Conservation (phyloP, 1,139 yeast species). For the Yamadazyma diddensiae region DNA sequence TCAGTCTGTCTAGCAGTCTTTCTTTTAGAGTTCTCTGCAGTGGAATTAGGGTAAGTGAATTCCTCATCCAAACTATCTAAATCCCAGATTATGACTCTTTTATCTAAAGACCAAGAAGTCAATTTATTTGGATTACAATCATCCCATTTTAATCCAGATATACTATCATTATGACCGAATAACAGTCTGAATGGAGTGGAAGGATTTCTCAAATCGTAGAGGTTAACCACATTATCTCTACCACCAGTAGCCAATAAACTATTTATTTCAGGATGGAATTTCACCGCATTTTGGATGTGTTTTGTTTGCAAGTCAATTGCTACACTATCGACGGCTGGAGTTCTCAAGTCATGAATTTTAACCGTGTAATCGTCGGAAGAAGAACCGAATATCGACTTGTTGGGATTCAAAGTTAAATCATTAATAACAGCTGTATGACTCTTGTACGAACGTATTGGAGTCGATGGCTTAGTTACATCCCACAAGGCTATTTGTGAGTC, state of each 20-base stretch:
- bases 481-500: constrained; percentile 69
- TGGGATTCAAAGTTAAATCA: constrained; percentile 48
- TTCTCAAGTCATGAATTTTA: constrained; percentile 64
- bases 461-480: constrained; percentile 48
- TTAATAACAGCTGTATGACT: constrained; percentile 53
- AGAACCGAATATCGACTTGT: constrained; percentile 55
- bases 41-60: constrained; percentile 31
- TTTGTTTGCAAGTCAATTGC: constrained; percentile 42
- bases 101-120: constrained; percentile 50
- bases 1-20: constrained; percentile 40
- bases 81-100: constrained; percentile 51
- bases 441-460: constrained; percentile 44
- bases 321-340: constrained; percentile 33
- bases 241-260: constrained; percentile 54
- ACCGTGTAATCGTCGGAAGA: constrained; percentile 71
- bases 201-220: constrained; percentile 52
- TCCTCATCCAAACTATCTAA: constrained; percentile 46
- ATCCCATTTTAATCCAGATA: constrained; percentile 41
- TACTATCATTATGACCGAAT: constrained; percentile 47
- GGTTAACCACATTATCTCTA: constrained; percentile 46
- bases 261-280: constrained; percentile 44
- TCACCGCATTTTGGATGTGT: constrained; percentile 48
- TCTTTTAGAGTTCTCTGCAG: constrained; percentile 16
- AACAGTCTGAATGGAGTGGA: constrained; percentile 45
- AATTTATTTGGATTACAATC: constrained; percentile 31